These are phyloP conservation scores for Alnus glutinosa DNA, from an alignment of 306 rosid genomes.

Conservation along the genomic window DNA sequence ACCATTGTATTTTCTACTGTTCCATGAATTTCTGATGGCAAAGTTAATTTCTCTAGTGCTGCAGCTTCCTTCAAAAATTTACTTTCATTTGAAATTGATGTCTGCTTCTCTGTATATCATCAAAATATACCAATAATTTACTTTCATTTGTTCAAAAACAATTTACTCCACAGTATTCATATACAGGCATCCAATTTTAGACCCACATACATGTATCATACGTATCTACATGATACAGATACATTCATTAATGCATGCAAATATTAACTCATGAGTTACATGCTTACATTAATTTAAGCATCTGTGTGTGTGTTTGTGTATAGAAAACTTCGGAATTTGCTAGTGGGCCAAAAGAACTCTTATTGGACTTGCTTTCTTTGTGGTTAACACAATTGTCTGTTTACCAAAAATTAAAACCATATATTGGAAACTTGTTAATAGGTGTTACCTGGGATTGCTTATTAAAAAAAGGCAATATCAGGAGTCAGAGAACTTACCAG, in stretches of 20 bases:
- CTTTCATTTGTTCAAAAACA: neutral
- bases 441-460: neutral
- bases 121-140: neutral
- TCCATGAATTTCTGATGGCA: constrained; percentile 40
- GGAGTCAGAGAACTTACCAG: constrained; percentile 51
- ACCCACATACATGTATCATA: neutral
- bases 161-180: neutral
- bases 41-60: constrained; percentile 60
- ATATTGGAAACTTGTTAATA: neutral
- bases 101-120: constrained; percentile 42
- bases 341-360: neutral
- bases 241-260: neutral
- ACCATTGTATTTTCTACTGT: constrained; percentile 17
- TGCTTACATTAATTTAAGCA: neutral
- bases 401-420: neutral
- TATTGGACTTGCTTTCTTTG: neutral
- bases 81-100: constrained; percentile 28
- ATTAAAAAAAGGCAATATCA: no score
- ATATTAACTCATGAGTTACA: neutral
- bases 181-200: neutral
- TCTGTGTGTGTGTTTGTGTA: neutral
- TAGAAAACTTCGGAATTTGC: neutral
- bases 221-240: neutral
- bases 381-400: neutral
- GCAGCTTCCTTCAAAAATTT: constrained; percentile 44